Percentiles rank a stretch among this genome's conserved stretches.
Conservation (phyloP, 306 rosid species). For the Quercus rubra region DNA sequence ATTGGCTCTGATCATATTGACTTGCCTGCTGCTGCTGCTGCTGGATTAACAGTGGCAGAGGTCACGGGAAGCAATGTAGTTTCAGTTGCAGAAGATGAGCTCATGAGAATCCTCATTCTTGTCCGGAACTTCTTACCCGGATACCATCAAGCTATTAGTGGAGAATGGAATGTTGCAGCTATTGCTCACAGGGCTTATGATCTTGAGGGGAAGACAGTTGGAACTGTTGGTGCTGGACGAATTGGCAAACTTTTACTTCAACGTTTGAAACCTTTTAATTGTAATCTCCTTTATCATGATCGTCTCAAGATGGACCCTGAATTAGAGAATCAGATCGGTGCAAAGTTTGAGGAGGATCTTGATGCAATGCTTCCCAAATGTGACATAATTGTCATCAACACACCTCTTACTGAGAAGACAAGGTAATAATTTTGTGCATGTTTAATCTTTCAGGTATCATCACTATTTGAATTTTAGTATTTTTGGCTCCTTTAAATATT, state of each 20-base stretch:
- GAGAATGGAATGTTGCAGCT: slow-evolving; percentile 98
- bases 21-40: slow-evolving; percentile 89
- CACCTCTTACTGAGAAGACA: slow-evolving; percentile 86
- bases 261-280: slow-evolving; percentile 86
- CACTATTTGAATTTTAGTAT: not conserved
- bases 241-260: slow-evolving; percentile 88
- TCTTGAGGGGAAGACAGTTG: slow-evolving; percentile 91
- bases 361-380: slow-evolving; percentile 98
- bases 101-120: slow-evolving; percentile 88
- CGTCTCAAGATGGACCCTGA: slow-evolving; percentile 65
- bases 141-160: slow-evolving; percentile 60
- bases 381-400: slow-evolving; percentile 85
- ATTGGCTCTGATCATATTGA: slow-evolving; percentile 93
- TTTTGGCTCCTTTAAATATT: not conserved
- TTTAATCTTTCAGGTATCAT: not conserved
- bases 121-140: slow-evolving; percentile 86
- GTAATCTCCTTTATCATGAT: slow-evolving; percentile 88
- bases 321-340: slow-evolving; percentile 75
- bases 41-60: slow-evolving; percentile 94
- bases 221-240: slow-evolving; percentile 87
- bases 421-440: slow-evolving; percentile 35
- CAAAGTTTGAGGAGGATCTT: slow-evolving; percentile 83
- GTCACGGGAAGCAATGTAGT: slow-evolving; percentile 92
- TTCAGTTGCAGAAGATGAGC: slow-evolving; percentile 95
- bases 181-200: slow-evolving; percentile 86